Evolutionary conservation across 768 basidiomycete genomes (phyloP), one percentile per base, ranked within the genome.

Genomic region (Amanita polypyramis): DNA sequence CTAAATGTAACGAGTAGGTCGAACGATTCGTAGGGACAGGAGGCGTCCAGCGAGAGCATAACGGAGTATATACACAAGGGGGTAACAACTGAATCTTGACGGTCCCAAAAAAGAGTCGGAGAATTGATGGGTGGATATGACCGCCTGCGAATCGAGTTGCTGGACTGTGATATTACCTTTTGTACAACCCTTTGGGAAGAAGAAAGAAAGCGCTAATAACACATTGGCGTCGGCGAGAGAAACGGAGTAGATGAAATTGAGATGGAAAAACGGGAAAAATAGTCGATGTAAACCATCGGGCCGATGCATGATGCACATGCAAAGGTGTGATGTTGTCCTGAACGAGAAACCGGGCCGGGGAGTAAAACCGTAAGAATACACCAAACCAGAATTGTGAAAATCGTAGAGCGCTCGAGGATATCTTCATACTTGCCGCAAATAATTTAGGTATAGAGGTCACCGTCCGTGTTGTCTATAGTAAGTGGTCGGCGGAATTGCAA

Each of bases 241-340:
- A 41, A 37, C 27, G 47, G 47, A 39, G 32, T 49, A 49, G 47
- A 49, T 49, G 47, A 49, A 49, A 30, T 38, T 49, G 39, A 49
- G 47, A 49, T 49, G n/a, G 19, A 25, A 21, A 15, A 14, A 29
- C 4, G 47, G 37, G 29, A 49, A 29, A 32, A 34, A 20, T 23
- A 32, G 47, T 17, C n/a, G 39, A n/a, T 39, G 14, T 21, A 14
- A n/a, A 20, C 27, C 27, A 35, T 47, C 27, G 15, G 10, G 10
- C 43, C 8, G 30, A 20, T 15, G 32, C 14, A 29, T 12, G 35
- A 11, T 34, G 35, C 8, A 23, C 34, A 45, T 6, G 45, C 36
- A 15, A 19, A 9, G 27, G 33, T 23, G 33, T n/a, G 47, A 15
- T 3, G 30, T 33, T 49, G 47, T 49, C 47, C 47, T 49, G 40